Evolutionary conservation across 768 basidiomycete species (phyloP), one percentile per base, ranked within the genome.

Genomic region (Tylopilus felleus): DNA sequence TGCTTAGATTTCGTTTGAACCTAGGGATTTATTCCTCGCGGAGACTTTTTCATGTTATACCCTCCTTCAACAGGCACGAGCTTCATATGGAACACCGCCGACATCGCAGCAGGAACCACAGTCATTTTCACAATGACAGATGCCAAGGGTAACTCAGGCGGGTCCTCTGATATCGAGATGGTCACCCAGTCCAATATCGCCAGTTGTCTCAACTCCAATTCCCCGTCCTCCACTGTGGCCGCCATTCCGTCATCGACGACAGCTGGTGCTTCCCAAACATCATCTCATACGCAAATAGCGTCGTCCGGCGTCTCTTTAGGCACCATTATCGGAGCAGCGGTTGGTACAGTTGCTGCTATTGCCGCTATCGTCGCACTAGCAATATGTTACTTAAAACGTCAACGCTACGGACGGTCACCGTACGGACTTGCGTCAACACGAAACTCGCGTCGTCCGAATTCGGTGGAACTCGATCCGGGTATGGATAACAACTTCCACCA

Each of bases 1-100:
- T 36, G 17, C 47, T 55, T 31, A 53, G 0, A 44, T 38, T 25
- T 23, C 12, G 21, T 35, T 55, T 48, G 38, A 17, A 47, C 27
- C 47, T 33, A 87, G 81, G 86, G 77, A 22, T 67, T 84, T 28
- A 80, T 91, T 51, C 88, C 88, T 31, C 78, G 77, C 21, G 88
- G 89, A 12, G 71, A 76, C 38, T 62, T 73, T 1, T 74, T 86
- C 51, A 54, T 74, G 19, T 58, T 88, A 13, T 52, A 66, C 8
- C 75, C 80, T 33, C 76, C 76, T 14, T 35, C 65, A 14, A 45
- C 58, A 12, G 66, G 74, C 8, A 55, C 68, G 5, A 71, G 69
- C 4, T 83, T 71, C 59, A 61, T 66, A n/a, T 89, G 86, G 88
- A 69, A 63, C 29, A 80, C 79, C 17, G 80, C 79, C 17, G 74